These are phyloP conservation scores for Lachancea waltii DNA, from an alignment of 805 yeast species.

Conservation along the genomic window DNA sequence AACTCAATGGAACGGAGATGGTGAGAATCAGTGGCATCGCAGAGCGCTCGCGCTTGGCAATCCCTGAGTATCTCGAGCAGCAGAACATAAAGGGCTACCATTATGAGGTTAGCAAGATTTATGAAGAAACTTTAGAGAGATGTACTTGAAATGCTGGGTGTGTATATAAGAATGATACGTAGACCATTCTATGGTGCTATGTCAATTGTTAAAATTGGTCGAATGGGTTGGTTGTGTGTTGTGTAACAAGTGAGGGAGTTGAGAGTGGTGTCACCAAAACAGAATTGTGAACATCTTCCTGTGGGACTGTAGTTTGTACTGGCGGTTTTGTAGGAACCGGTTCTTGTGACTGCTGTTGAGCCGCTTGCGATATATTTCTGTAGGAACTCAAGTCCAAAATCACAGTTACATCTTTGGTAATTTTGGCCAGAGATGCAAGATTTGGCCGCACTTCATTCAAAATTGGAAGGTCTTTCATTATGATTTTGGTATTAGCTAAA, in stretches of 20 bases:
- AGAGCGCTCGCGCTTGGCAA: constrained; percentile 42
- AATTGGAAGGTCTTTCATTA: constrained; percentile 75
- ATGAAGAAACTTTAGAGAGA: constrained; percentile 38
- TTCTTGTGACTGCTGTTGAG: constrained; percentile 8
- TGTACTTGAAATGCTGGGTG: constrained; percentile 13
- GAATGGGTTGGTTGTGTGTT: constrained; percentile 11
- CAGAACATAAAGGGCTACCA: constrained; percentile 38
- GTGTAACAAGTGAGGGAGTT: constrained; percentile 12
- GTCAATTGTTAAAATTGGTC: constrained; percentile 8
- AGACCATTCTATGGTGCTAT: not conserved
- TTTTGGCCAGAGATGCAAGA: constrained; percentile 74
- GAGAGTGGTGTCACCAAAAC: constrained; percentile 11
- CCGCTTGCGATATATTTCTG: constrained; percentile 25
- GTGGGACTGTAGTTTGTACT: not conserved
- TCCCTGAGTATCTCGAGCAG: constrained; percentile 34
- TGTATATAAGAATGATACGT: not conserved
- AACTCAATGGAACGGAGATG: constrained; percentile 42
- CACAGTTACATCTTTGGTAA: constrained; percentile 89
- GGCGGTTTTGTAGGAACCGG: not conserved
- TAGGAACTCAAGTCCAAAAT: constrained; percentile 63
- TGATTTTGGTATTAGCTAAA: constrained; percentile 72
- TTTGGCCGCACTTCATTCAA: constrained; percentile 74
- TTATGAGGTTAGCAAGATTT: constrained; percentile 39
- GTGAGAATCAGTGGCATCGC: constrained; percentile 49
- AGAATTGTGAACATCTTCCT: constrained; percentile 4